Evolutionary conservation across 139 green algal species (phyloP), one percentile per base, ranked within the genome.

Genomic region (Auxenochlorella pyrenoidosa): DNA sequence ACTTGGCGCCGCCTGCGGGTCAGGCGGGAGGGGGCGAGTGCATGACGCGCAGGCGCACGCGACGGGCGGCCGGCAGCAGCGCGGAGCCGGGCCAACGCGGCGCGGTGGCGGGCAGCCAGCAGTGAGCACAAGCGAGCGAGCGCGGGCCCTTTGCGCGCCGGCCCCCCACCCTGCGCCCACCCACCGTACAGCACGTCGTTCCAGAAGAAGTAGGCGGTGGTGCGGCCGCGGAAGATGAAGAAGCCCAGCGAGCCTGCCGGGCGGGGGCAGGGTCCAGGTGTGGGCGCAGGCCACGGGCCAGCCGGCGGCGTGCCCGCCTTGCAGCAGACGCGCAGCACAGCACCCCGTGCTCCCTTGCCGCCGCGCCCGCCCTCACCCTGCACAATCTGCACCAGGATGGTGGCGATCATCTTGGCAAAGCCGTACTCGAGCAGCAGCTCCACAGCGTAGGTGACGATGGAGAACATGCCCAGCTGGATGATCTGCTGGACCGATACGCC

Each of bases 191-290:
- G 81, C 79, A 96, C 88, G 76, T 94, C 93, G 36, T 91, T 88
- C 41, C 90, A 75, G 79, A 97, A 96, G 82, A 90, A 92, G 88
- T 90, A 84, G 40, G 90, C 81, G 41, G 90, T 95, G 16, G 94
- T 96, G 88, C 95, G 93, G 60, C 93, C 86, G 80, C 93, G 92
- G 87, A 96, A 95, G 76, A 95, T 93, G 89, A 95, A 96, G 91
- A 96, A 96, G 38, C 85, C 85, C 40, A 95, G 85, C 12, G 93
- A 95, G 44, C 94, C 93, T 86, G 91, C 84, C 2, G 86, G 65
- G 24, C 58, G 51, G n/a, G 78, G 41, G 19, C 12, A n/a, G 3
- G 88, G 1, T 87, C 54, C n/a, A n/a, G n/a, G n/a, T n/a, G n/a
- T n/a, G n/a, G n/a, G n/a, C n/a, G n/a, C n/a, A n/a, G n/a, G n/a